Evolutionary conservation across 108 stramenopile genomes (phyloP).

Genomic region (Heterococcus sp.): DNA sequence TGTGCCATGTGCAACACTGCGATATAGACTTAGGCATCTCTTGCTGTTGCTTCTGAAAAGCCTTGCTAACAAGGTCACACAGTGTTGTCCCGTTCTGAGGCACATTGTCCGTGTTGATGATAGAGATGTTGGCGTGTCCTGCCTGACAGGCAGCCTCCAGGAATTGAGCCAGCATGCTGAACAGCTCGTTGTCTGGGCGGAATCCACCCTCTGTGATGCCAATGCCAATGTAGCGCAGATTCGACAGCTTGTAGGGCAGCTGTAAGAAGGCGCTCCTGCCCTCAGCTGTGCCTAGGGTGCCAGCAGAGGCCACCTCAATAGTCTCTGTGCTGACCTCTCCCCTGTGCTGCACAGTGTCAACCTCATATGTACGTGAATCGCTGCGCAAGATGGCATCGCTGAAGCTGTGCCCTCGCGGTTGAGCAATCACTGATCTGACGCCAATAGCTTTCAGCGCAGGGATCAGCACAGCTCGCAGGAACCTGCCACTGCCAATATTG

Average conservation of each 20-base stretch:
- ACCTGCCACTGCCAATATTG: constrained; percentile 78
- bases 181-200: background rate
- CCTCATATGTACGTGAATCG: background rate
- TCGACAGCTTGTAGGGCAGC: background rate
- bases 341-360: background rate
- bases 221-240: background rate
- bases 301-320: background rate
- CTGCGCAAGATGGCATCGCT: background rate
- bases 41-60: too few relatives aligned
- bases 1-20: constrained; percentile 62
- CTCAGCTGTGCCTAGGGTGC: background rate
- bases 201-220: background rate
- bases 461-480: constrained; percentile 76
- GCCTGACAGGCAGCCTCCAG: background rate
- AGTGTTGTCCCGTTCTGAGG: constrained; percentile 73
- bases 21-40: too few relatives aligned
- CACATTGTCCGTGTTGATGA: constrained; percentile 83
- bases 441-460: constrained; percentile 58
- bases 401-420: background rate
- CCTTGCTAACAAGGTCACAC: constrained; percentile 57
- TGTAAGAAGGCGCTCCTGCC: background rate
- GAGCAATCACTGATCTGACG: constrained; percentile 40
- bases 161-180: constrained; percentile 50
- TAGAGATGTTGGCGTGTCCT: constrained; percentile 33
- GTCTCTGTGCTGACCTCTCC: background rate